Percentiles rank a stretch among this genome's conserved stretches.
These are phyloP conservation scores for Pyrenochaeta sp. DNA, from an alignment of 2,329 filamentous ascomycete genomes.

Conservation along the genomic window DNA sequence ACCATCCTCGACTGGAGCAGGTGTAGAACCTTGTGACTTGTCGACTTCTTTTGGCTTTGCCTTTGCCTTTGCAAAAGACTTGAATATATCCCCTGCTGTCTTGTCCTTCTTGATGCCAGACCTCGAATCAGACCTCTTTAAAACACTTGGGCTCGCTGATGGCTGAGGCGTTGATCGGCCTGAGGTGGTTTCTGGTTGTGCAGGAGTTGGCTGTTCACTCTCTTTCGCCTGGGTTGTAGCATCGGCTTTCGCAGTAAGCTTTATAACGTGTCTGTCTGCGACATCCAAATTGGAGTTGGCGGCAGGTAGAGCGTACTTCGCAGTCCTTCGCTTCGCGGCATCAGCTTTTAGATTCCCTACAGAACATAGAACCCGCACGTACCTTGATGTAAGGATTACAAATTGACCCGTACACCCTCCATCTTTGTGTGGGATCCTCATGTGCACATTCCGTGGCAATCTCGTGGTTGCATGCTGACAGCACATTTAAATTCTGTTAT, in stretches of 20 bases:
- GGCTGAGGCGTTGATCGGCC: constrained; percentile 45
- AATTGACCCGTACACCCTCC: constrained; percentile 76
- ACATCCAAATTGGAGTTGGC: constrained; percentile 23
- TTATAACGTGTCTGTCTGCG: constrained; percentile 9
- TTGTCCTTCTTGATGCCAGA: constrained; percentile 65
- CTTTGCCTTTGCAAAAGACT: constrained; percentile 77
- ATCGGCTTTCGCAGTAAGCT: constrained; percentile 17
- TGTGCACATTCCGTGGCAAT: constrained; percentile 63
- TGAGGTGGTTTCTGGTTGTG: constrained; percentile 43
- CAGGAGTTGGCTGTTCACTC: constrained; percentile 26
- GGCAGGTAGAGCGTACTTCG: constrained; percentile 48
- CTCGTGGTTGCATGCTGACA: constrained; percentile 75
- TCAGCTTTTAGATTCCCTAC: constrained; percentile 19
- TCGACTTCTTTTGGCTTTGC: constrained; percentile 60
- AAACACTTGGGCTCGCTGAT: constrained; percentile 23
- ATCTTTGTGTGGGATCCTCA: constrained; percentile 67
- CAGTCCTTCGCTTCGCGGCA: constrained; percentile 53
- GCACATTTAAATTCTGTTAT: constrained; percentile 68
- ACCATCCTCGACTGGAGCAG: constrained; percentile 60
- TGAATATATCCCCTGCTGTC: constrained; percentile 71
- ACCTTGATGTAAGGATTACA: constrained; percentile 73
- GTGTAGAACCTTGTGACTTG: constrained; percentile 53
- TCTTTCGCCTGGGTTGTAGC: constrained; percentile 28
- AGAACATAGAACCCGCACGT: constrained; percentile 7
- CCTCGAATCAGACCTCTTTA: constrained; percentile 51